Evolutionary conservation across 768 basidiomycete species (phyloP), one percentile per base, ranked within the genome.

Genomic region (Boletus patriciae): DNA sequence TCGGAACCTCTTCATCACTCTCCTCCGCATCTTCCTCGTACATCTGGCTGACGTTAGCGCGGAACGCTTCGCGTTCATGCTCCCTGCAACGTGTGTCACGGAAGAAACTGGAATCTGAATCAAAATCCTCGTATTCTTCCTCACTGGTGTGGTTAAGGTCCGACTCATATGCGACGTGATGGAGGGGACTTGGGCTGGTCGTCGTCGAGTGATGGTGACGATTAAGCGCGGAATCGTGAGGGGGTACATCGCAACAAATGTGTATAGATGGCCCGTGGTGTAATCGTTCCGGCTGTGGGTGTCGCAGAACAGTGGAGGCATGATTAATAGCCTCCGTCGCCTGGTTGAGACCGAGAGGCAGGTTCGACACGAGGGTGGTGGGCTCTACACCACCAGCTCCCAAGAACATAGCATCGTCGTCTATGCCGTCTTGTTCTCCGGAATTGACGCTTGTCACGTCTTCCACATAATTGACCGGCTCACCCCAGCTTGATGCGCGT

Each of bases 401-500:
- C 36, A 83, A 70, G 33, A 81, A 77, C 63, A 81, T 78, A 34
- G 80, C 79, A 55, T 81, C 80, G 29, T 82, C 80, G 60, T 82
- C 78, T 42, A 77, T 62, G 58, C 73, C 75, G 12, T 76, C 80
- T 40, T 76, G 75, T 25, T 80, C 79, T 31, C 73, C 77, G 15
- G 76, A 78, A 55, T 80, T 75, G 45, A 82, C 58, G 53, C 76
- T 79, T 41, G 68, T 74, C 61, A 77, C 71, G 42, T 78, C 77
- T 44, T 77, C 77, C 63, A 73, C 51, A 61, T 71, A 68, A 66
- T 67, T 78, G 61, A 72, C 75, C 16, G 77, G 67, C 12, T 75
- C 84, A 0, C 83, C 85, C 86, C 85, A 87, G 63, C 85, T 86
- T 48, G 85, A 83, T 11, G 86, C 86, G 6, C 86, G 76, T 56